phyloP scores from a whole-genome alignment of 805 yeast genomes.

The Candida incommunis region DNA sequence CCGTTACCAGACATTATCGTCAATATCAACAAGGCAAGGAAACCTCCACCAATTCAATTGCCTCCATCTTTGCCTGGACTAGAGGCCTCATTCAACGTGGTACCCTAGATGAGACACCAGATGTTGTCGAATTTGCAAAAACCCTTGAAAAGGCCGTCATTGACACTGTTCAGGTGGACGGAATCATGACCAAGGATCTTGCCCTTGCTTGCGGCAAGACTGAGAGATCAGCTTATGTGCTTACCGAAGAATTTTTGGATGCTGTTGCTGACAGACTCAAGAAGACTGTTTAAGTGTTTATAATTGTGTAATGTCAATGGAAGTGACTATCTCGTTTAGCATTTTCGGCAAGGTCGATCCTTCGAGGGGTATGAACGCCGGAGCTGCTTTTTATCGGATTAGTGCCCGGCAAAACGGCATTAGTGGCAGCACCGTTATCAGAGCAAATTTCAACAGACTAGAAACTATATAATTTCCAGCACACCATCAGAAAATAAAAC shows the following conservation, averaged over 20 bases:
- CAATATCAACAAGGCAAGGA: constrained; percentile 94
- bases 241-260: constrained; percentile 83
- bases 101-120: constrained; percentile 72
- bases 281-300: neutral
- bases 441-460: no score
- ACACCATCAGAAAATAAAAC: no score
- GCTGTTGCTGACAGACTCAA: constrained; percentile 58
- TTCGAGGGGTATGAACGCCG: no score
- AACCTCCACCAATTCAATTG: constrained; percentile 94
- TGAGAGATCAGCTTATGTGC: constrained; percentile 66
- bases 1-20: constrained; percentile 94
- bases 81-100: constrained; percentile 92
- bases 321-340: neutral
- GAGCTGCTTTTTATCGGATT: no score
- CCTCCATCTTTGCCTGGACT: constrained; percentile 95
- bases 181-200: constrained; percentile 91
- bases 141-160: constrained; percentile 69
- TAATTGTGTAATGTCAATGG: constrained; percentile 6
- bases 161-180: constrained; percentile 72
- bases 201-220: constrained; percentile 84
- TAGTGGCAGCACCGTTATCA: no score
- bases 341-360: no score
- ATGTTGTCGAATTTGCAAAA: constrained; percentile 68
- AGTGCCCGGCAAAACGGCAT: no score
- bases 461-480: no score